These are phyloP conservation scores for Bertia moriformis DNA, from an alignment of 2,329 filamentous ascomycete genomes.

Conservation along the genomic window DNA sequence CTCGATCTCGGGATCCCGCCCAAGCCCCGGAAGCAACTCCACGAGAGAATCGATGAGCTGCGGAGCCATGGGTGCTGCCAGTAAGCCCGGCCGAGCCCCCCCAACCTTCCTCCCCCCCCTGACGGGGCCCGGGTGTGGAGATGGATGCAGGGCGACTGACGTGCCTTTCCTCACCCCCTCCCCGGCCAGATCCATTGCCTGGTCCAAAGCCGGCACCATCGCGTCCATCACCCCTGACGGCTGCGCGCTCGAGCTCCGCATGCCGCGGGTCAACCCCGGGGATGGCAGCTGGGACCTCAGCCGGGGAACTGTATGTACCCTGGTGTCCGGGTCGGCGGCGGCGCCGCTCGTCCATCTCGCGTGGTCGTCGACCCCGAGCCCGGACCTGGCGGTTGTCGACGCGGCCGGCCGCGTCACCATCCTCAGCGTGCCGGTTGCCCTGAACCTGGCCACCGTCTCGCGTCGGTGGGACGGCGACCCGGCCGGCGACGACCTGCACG, in stretches of 20 bases:
- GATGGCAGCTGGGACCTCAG: conserved; percentile 65
- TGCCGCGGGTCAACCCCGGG: conserved; percentile 53
- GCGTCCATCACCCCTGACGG: conserved; percentile 67
- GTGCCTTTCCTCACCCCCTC: conserved; percentile 9
- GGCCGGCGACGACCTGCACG: conserved; percentile 60
- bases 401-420: conserved; percentile 64
- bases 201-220: conserved; percentile 78
- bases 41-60: conserved; percentile 63
- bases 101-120: neutral
- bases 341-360: conserved; percentile 64
- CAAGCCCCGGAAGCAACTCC: conserved; percentile 46
- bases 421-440: conserved; percentile 51
- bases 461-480: conserved; percentile 53
- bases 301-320: conserved; percentile 49
- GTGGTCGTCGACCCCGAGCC: conserved; percentile 47
- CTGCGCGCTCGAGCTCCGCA: conserved; percentile 54
- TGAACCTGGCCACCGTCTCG: conserved; percentile 57
- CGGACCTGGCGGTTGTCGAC: conserved; percentile 72
- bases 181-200: conserved; percentile 54
- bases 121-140: no score
- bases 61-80: conserved; percentile 65
- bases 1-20: conserved; percentile 37
- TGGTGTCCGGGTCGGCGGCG: conserved; percentile 42
- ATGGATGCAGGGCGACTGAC: neutral
- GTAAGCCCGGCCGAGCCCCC: conserved; percentile 49